Percentiles rank a stretch among this genome's conserved stretches.
These are phyloP conservation scores for Cytospora piceicola DNA, from an alignment of 2,329 filamentous ascomycete species.

Conservation along the genomic window DNA sequence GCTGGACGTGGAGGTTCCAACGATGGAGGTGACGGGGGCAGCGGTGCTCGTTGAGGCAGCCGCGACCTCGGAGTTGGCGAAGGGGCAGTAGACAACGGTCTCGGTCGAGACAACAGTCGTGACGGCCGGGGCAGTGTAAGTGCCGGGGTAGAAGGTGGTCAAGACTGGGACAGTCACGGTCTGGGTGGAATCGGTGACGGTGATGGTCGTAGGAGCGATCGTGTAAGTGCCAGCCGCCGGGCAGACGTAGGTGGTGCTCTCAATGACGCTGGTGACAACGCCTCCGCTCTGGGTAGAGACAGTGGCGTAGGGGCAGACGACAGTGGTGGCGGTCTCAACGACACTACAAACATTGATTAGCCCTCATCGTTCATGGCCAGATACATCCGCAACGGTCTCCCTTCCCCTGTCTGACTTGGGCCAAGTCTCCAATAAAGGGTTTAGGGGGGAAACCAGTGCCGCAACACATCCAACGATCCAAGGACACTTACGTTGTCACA, in stretches of 20 bases:
- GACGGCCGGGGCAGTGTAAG: slow-evolving; percentile 71
- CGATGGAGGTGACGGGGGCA: slow-evolving; percentile 35
- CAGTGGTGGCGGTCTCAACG: slow-evolving; percentile 66
- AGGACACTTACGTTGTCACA: slow-evolving; percentile 60
- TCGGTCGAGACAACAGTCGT: slow-evolving; percentile 71
- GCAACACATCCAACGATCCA: not conserved
- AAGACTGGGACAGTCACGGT: slow-evolving; percentile 68
- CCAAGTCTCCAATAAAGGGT: not conserved
- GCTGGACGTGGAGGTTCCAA: slow-evolving; percentile 37
- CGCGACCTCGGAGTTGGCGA: slow-evolving; percentile 50
- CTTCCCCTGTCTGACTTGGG: not conserved
- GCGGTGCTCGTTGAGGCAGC: slow-evolving; percentile 39
- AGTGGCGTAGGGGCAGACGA: slow-evolving; percentile 72
- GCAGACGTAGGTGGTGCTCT: slow-evolving; percentile 73
- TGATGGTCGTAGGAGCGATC: slow-evolving; percentile 69
- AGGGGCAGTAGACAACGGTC: slow-evolving; percentile 73
- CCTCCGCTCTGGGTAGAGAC: slow-evolving; percentile 58
- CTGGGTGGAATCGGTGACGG: slow-evolving; percentile 54
- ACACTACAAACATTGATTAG: slow-evolving; percentile 39
- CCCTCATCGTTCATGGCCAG: not conserved
- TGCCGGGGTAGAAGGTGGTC: slow-evolving; percentile 68
- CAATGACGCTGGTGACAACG: slow-evolving; percentile 68
- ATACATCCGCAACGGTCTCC: not conserved
- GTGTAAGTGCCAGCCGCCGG: slow-evolving; percentile 76
- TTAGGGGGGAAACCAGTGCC: not conserved